These are phyloP conservation scores for Clathrus columnatus DNA, from an alignment of 768 basidiomycete species.

Conservation along the genomic window DNA sequence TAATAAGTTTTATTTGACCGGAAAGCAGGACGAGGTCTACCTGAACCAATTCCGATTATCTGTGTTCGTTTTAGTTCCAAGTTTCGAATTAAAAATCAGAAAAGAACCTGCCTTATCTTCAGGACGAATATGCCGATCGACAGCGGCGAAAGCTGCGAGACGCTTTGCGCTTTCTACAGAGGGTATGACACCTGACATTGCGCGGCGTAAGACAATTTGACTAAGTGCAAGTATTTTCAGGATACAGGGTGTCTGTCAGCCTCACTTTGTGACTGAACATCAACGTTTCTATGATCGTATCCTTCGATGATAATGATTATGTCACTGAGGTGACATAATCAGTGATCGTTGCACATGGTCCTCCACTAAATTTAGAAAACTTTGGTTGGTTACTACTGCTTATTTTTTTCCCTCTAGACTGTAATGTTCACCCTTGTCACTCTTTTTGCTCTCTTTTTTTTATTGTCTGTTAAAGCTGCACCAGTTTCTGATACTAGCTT, in stretches of 20 bases:
- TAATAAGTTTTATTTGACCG: neutral
- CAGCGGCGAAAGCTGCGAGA: constrained; percentile 70
- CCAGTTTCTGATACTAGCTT: neutral
- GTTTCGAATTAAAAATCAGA: neutral
- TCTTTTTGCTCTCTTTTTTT: neutral
- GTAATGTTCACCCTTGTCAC: neutral
- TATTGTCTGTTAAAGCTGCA: neutral
- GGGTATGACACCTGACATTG: too few species aligned
- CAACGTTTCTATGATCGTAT: too few species aligned
- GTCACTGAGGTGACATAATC: neutral
- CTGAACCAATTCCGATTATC: constrained; percentile 86
- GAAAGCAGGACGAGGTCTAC: constrained; percentile 37
- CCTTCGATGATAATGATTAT: neutral
- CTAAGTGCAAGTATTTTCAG: too few species aligned
- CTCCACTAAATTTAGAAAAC: neutral
- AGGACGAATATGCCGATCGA: constrained; percentile 77
- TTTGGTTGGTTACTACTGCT: neutral
- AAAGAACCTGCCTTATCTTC: constrained; percentile 56
- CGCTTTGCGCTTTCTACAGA: too few species aligned
- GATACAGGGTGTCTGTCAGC: too few species aligned
- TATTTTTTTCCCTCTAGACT: neutral
- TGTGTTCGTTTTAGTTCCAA: constrained; percentile 24
- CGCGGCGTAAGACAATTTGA: too few species aligned
- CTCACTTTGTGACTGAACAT: too few species aligned
- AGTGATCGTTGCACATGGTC: neutral